Evolutionary conservation across 345 rosid genomes (phyloP), one percentile per base, ranked within the genome.

Genomic region (Pseudoturritis turrita): DNA sequence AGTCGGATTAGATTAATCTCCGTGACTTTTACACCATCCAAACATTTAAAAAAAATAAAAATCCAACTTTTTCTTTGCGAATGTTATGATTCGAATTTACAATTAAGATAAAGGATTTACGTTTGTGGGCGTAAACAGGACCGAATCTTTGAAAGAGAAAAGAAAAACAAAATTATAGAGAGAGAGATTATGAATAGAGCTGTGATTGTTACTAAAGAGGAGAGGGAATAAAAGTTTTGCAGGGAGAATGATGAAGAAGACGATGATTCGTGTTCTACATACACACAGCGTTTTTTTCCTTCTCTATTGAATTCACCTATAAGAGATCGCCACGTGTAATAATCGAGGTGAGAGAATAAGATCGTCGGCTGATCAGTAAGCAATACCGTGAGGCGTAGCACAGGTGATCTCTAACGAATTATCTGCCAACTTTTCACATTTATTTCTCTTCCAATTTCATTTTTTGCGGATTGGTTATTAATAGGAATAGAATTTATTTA

Each of bases 91-190:
- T 53, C 8, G 28, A 62, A 61, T 26, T 68, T 21, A 12, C n/a
- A 35, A 10, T 1, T 12, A 35, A 36, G n/a, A n/a, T n/a, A 70
- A 60, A 61, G 71, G 69, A 75, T 65, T 72, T 71, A 43, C 21
- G 77, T 10, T 63, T 61, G 59, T 58, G 78, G 72, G 62, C 61
- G 40, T 73, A 59, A 77, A 73, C 41, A 64, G 61, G 83, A 33
- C 36, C 36, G 36, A 84, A 83, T 86, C 84, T 81, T 80, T 67
- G 74, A 74, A 72, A 62, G 65, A 56, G 36, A 39, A 12, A 23
- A 31, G 22, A 53, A 15, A 7, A 19, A 7, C 41, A 13, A 7
- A 40, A 17, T n/a, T n/a, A n/a, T n/a, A 70, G 6, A 63, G 11
- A 58, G 57, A 68, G 33, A 71, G 70, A 26, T 68, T 45, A 52